Percentiles rank a stretch among this genome's conserved stretches.
Conservation (phyloP, 257 asterid genomes). For the Fraxinus quadrangulata region DNA sequence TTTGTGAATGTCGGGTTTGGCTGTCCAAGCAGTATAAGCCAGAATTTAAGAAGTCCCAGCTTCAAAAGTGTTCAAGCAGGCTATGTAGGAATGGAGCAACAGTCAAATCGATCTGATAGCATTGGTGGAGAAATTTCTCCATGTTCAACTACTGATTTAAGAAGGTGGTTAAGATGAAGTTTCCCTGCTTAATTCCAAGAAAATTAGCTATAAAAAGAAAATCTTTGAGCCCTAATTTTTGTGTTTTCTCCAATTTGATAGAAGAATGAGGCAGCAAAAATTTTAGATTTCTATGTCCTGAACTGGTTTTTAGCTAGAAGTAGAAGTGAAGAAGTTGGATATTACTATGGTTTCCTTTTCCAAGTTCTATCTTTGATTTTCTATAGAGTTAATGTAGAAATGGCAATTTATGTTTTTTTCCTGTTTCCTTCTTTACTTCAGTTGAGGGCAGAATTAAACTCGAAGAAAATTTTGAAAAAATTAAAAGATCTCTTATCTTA, state of each 20-base stretch:
- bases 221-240: slow-evolving; percentile 7
- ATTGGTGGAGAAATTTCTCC: slow-evolving; percentile 88
- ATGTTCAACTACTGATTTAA: slow-evolving; percentile 78
- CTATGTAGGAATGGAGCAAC: slow-evolving; percentile 79
- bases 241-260: slow-evolving; percentile 23
- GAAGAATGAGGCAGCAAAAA: background rate
- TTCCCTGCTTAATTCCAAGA: background rate
- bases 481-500: too few relatives aligned
- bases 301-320: slow-evolving; percentile 24
- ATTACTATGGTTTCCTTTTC: slow-evolving; percentile 16
- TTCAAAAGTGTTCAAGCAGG: slow-evolving; percentile 87
- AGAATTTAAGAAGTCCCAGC: slow-evolving; percentile 76
- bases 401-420: background rate
- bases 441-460: too few relatives aligned
- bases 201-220: background rate
- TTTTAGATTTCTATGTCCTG: slow-evolving; percentile 12
- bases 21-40: slow-evolving; percentile 33
- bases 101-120: slow-evolving; percentile 63
- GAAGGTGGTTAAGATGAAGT: slow-evolving; percentile 74
- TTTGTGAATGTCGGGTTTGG: slow-evolving; percentile 44
- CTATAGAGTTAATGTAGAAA: background rate
- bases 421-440: too few relatives aligned
- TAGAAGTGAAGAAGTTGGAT: slow-evolving; percentile 28
- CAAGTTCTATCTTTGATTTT: background rate
- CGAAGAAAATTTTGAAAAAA: too few relatives aligned